These are phyloP conservation scores for Microstegium vimineum DNA, from an alignment of 176 grass and related monocot genomes.

Conservation along the genomic window DNA sequence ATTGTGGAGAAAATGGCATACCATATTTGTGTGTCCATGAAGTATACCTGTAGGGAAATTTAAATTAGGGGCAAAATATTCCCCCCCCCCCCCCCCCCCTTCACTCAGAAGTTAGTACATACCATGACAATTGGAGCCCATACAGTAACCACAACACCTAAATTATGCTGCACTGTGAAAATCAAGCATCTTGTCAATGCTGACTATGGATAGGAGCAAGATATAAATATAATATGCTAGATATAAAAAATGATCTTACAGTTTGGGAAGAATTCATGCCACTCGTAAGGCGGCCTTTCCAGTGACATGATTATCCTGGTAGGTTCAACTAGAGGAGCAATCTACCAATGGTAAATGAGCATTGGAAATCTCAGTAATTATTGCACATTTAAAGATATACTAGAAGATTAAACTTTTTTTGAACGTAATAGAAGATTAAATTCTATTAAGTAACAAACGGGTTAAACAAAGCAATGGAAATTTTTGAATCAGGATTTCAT, in stretches of 20 bases:
- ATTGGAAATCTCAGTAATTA: slow-evolving; percentile 3
- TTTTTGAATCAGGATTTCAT: neutral
- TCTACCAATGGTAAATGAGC: slow-evolving; percentile 42
- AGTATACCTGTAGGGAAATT: slow-evolving; percentile 73
- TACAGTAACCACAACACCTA: slow-evolving; percentile 71
- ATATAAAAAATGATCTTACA: slow-evolving; percentile 54
- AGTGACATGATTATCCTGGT: slow-evolving; percentile 77
- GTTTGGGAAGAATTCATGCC: slow-evolving; percentile 94
- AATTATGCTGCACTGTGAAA: slow-evolving; percentile 82
- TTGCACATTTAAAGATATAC: neutral
- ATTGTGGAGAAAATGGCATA: slow-evolving; percentile 97
- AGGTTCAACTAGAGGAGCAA: slow-evolving; percentile 80
- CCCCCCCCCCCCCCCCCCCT: too few relatives aligned
- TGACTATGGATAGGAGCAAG: slow-evolving; percentile 1
- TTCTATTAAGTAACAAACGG: neutral
- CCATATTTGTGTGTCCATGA: slow-evolving; percentile 99
- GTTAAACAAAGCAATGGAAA: neutral
- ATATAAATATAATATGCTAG: neutral
- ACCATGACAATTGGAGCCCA: slow-evolving; percentile 97
- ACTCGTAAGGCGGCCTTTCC: slow-evolving; percentile 56
- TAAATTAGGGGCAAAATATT: neutral
- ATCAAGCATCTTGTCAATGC: slow-evolving; percentile 17
- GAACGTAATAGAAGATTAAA: neutral
- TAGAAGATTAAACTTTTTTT: slow-evolving; percentile 16
- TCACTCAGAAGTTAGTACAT: slow-evolving; percentile 4